Conservation (phyloP, 495 filamentous ascomycete species). For the Talaromyces thailandensis region DNA sequence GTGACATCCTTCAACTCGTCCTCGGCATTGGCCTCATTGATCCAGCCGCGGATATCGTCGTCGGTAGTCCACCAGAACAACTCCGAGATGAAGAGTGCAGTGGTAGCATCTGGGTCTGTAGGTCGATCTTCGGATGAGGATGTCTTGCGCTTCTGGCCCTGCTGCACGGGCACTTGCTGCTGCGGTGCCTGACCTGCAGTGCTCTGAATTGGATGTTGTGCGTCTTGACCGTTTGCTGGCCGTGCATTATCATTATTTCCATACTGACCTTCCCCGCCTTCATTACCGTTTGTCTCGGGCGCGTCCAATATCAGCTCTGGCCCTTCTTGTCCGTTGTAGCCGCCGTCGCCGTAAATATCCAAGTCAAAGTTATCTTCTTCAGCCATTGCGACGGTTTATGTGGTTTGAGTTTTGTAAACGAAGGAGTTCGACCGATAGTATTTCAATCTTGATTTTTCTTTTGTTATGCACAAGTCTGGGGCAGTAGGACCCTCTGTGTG, state of each 20-base stretch:
- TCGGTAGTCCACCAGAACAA: slow-evolving; percentile 96
- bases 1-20: slow-evolving; percentile 85
- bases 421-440: background rate
- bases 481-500: background rate
- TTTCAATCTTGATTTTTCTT: slow-evolving; percentile 22
- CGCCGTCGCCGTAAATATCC: slow-evolving; percentile 89
- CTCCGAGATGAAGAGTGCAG: slow-evolving; percentile 76
- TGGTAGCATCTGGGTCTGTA: slow-evolving; percentile 73
- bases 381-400: slow-evolving; percentile 52
- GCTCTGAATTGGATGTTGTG: background rate
- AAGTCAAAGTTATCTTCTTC: slow-evolving; percentile 95
- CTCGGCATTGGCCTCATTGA: slow-evolving; percentile 64
- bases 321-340: slow-evolving; percentile 36
- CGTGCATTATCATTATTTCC: slow-evolving; percentile 14
- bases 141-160: slow-evolving; percentile 64
- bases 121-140: slow-evolving; percentile 59
- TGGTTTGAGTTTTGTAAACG: background rate
- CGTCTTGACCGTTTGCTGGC: slow-evolving; percentile 8
- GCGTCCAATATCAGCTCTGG: slow-evolving; percentile 36
- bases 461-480: slow-evolving; percentile 11
- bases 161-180: slow-evolving; percentile 30
- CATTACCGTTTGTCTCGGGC: slow-evolving; percentile 19
- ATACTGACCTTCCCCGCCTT: slow-evolving; percentile 10
- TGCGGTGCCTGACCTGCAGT: slow-evolving; percentile 10
- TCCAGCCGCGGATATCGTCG: slow-evolving; percentile 88